These are phyloP conservation scores for Cephaloascus fragrans DNA, from an alignment of 805 yeast genomes.

Conservation along the genomic window DNA sequence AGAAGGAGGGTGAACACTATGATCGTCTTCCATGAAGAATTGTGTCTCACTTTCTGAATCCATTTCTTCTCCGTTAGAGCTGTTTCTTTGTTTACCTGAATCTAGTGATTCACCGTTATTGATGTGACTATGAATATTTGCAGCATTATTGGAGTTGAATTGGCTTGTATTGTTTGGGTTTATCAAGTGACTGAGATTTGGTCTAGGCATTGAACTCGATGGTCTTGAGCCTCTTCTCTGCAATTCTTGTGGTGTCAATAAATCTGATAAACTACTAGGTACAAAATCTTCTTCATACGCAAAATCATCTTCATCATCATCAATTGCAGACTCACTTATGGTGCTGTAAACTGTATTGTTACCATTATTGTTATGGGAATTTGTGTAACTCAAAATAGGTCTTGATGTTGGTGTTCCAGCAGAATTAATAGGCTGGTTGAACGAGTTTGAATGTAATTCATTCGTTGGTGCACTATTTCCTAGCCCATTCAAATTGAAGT, in stretches of 20 bases:
- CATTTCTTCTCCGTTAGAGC: neutral
- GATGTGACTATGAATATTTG: too few relatives aligned
- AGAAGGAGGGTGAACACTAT: too few relatives aligned
- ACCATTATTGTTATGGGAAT: neutral
- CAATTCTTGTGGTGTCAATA: conserved; percentile 74
- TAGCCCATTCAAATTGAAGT: neutral
- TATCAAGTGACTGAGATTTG: conserved; percentile 11
- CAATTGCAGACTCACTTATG: conserved; percentile 11
- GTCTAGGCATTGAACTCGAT: conserved; percentile 29
- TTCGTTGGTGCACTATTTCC: too few relatives aligned
- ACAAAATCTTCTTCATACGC: conserved; percentile 66
- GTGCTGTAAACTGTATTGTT: conserved; percentile 1
- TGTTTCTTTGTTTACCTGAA: conserved; percentile 4
- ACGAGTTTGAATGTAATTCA: too few relatives aligned
- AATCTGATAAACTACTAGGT: conserved; percentile 72
- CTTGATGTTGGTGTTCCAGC: neutral
- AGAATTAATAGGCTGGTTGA: neutral
- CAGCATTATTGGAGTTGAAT: conserved; percentile 4
- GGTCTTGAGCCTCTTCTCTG: conserved; percentile 58
- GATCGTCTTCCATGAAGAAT: conserved; percentile 22
- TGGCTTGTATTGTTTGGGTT: conserved; percentile 6
- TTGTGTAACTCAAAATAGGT: neutral
- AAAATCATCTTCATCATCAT: conserved; percentile 27
- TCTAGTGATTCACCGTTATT: neutral
- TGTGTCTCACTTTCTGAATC: conserved; percentile 20